Evolutionary conservation across 805 yeast species (phyloP), one percentile per base, ranked within the genome.

Genomic region (Priceomyces haplophilus): DNA sequence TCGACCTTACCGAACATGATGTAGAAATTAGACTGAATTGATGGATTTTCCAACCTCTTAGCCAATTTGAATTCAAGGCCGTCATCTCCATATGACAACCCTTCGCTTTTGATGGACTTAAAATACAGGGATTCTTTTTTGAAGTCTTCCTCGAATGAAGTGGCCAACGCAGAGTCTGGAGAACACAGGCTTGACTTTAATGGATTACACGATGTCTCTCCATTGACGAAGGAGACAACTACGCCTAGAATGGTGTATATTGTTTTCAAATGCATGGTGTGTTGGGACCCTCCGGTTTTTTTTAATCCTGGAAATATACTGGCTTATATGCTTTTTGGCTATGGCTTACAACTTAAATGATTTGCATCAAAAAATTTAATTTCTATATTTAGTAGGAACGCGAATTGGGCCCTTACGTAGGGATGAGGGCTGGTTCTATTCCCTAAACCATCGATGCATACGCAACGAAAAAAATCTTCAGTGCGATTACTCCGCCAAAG

Each of bases 1-100:
- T 86, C 95, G 23, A 88, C 78, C 49, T 80, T 80, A 45, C 97
- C 97, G 62, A 82, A 90, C 93, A 89, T 86, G 53, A 90, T 78
- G 66, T 88, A 88, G 61, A 85, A 88, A 48, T 83, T 76, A 3
- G 96, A 87, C 51, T 73, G 75, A 42, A 88, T 64, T 4, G 89
- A 76, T 3, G 97, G 97, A 57, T 86, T 85, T 58, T 88, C 93
- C 45, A 71, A 82, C 51, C 83, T 70, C 50, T 82, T 69, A 2
- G 75, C 69, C 32, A 90, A 60, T 1, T 83, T 75, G 52, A 90
- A 61, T 31, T 65, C 56, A 10, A 82, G 63, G n/a, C 97, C 97
- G 20, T 76, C 75, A 6, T 65, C 69, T 7, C 68, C 50, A 52
- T 71, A 74, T 3, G 57, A 45, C 29, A 65, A 46, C 3, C 69